Conservation (phyloP, 495 filamentous ascomycete species). For the Hypoxylon cercidicola region DNA sequence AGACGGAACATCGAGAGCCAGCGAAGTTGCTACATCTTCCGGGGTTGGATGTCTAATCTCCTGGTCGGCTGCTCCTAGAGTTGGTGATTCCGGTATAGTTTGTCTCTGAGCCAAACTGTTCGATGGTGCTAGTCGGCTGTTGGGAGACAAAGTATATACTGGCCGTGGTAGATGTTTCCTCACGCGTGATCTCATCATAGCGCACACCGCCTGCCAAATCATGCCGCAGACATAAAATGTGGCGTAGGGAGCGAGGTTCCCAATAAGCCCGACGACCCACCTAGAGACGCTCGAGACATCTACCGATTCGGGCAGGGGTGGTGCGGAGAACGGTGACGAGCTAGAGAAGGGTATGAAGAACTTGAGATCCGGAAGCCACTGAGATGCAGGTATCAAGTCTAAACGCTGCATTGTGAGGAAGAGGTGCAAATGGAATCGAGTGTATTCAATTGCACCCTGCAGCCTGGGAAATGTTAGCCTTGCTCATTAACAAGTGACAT, state of each 20-base stretch:
- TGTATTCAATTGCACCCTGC: constrained; percentile 44
- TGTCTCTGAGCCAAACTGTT: constrained; percentile 23
- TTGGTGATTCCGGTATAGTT: constrained; percentile 42
- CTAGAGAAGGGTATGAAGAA: constrained; percentile 63
- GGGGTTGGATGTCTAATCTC: constrained; percentile 41
- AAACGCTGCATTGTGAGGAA: constrained; percentile 61
- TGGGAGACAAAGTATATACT: constrained; percentile 5
- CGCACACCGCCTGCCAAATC: constrained; percentile 30
- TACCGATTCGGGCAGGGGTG: constrained; percentile 44
- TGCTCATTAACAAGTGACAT: not conserved
- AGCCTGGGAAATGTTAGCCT: constrained; percentile 39
- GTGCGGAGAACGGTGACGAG: constrained; percentile 56
- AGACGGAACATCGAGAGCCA: constrained; percentile 41
- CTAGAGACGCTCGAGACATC: constrained; percentile 28
- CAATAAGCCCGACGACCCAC: constrained; percentile 47
- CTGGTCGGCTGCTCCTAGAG: constrained; percentile 39
- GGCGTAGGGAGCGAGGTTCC: constrained; percentile 49
- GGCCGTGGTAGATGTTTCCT: constrained; percentile 38
- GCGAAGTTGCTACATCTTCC: constrained; percentile 35
- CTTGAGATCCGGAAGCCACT: constrained; percentile 51
- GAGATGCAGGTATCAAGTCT: constrained; percentile 52
- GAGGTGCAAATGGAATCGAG: constrained; percentile 57
- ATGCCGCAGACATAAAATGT: constrained; percentile 42
- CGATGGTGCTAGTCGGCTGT: constrained; percentile 5
- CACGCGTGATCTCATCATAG: constrained; percentile 25